Conservation (phyloP, 2,329 filamentous ascomycete species). For the Cladorrhinum sp. region DNA sequence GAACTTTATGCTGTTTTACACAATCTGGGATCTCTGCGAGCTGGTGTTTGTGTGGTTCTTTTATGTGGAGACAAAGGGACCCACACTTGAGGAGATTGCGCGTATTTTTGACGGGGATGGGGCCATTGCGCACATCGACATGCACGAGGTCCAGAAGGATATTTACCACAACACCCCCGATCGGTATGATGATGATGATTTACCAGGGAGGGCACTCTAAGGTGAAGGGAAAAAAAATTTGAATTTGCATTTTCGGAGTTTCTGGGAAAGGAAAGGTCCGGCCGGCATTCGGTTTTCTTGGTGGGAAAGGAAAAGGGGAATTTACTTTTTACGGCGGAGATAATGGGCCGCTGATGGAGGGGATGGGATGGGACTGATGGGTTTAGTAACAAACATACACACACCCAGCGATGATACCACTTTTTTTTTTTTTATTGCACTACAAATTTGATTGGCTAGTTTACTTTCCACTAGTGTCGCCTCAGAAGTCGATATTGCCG, state of each 20-base stretch:
- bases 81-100: constrained; percentile 67
- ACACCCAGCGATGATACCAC: background rate
- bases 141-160: constrained; percentile 56
- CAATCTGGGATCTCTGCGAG: constrained; percentile 59
- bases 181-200: constrained; percentile 2
- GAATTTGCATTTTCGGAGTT: background rate
- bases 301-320: background rate
- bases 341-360: too few species aligned
- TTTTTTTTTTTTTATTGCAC: background rate
- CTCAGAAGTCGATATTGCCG: background rate
- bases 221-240: background rate
- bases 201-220: constrained; percentile 5
- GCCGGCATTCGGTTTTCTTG: background rate
- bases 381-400: background rate
- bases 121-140: constrained; percentile 53
- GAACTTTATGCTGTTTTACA: constrained; percentile 66
- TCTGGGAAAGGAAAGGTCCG: background rate
- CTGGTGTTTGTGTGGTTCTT: constrained; percentile 63
- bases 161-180: constrained; percentile 28
- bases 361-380: background rate
- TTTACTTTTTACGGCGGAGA: background rate
- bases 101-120: constrained; percentile 67
- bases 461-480: background rate
- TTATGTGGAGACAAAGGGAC: constrained; percentile 68
- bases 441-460: background rate